Conservation (phyloP, 2,329 filamentous ascomycete genomes). For the Venturia nashicola region DNA sequence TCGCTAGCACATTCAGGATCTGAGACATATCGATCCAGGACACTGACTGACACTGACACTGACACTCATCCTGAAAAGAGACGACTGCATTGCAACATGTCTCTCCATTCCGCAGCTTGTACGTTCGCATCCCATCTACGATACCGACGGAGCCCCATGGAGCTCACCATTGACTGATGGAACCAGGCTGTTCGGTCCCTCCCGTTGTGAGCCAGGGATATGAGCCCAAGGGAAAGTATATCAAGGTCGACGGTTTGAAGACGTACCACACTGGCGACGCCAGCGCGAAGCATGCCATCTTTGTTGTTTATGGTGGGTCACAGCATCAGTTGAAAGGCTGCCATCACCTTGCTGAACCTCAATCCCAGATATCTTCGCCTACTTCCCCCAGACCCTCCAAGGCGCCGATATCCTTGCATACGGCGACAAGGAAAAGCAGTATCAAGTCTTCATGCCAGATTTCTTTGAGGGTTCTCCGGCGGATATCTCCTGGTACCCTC, state of each 20-base stretch:
- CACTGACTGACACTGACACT: no score
- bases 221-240: conserved; percentile 45
- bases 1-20: no score
- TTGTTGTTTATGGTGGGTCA: conserved; percentile 35
- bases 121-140: neutral
- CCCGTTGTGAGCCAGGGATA: conserved; percentile 38
- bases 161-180: neutral
- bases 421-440: conserved; percentile 55
- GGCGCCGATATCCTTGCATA: conserved; percentile 50
- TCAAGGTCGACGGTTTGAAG: conserved; percentile 47
- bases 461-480: conserved; percentile 71
- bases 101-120: conserved; percentile 11
- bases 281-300: conserved; percentile 42
- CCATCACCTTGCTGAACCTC: no score
- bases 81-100: conserved; percentile 6
- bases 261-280: conserved; percentile 48
- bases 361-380: conserved; percentile 45
- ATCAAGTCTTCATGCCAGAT: conserved; percentile 84
- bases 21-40: no score
- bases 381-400: conserved; percentile 50
- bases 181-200: conserved; percentile 38
- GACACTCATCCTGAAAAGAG: neutral
- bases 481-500: conserved; percentile 48
- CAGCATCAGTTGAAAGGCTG: no score
- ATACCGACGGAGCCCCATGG: no score